Percentiles rank a stretch among this genome's conserved stretches.
phyloP scores from a whole-genome alignment of 768 basidiomycete species.

The Mycena rebaudengoi region DNA sequence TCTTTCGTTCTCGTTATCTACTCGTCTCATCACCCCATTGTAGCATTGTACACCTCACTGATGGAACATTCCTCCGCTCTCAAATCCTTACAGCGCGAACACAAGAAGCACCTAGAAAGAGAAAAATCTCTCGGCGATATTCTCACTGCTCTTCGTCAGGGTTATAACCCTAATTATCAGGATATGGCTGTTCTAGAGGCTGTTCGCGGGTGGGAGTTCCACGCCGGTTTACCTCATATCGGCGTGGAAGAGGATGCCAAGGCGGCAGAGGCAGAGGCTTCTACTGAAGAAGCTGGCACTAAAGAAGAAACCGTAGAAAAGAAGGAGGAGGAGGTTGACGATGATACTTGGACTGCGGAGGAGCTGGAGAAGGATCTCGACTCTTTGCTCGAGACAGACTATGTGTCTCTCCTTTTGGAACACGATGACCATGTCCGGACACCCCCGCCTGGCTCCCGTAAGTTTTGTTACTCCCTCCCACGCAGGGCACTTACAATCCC shows the following conservation, averaged over 20 bases:
- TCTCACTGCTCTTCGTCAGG: conserved; percentile 77
- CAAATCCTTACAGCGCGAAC: conserved; percentile 76
- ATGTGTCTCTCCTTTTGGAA: conserved; percentile 76
- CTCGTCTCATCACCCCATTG: background rate
- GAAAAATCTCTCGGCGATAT: conserved; percentile 86
- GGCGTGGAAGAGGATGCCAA: conserved; percentile 64
- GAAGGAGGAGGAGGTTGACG: conserved; percentile 66
- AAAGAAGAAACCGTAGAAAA: conserved; percentile 21
- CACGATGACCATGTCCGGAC: conserved; percentile 75
- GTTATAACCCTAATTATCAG: conserved; percentile 98
- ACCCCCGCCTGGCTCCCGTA: conserved; percentile 54
- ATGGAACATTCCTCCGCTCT: conserved; percentile 78
- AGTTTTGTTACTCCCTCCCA: conserved; percentile 53
- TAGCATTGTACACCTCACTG: conserved; percentile 84
- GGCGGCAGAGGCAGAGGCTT: conserved; percentile 39
- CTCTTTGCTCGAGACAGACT: conserved; percentile 67
- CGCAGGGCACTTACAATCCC: background rate
- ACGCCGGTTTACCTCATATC: conserved; percentile 75
- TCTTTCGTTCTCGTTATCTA: background rate
- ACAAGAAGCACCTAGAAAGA: conserved; percentile 76
- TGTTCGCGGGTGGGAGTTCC: conserved; percentile 90
- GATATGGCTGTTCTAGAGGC: conserved; percentile 99
- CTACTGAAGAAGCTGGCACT: conserved; percentile 40
- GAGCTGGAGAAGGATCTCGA: conserved; percentile 68
- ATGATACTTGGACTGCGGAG: conserved; percentile 67